These are phyloP conservation scores for Pyrenophora graminea DNA, from an alignment of 2,329 filamentous ascomycete species.

Conservation along the genomic window DNA sequence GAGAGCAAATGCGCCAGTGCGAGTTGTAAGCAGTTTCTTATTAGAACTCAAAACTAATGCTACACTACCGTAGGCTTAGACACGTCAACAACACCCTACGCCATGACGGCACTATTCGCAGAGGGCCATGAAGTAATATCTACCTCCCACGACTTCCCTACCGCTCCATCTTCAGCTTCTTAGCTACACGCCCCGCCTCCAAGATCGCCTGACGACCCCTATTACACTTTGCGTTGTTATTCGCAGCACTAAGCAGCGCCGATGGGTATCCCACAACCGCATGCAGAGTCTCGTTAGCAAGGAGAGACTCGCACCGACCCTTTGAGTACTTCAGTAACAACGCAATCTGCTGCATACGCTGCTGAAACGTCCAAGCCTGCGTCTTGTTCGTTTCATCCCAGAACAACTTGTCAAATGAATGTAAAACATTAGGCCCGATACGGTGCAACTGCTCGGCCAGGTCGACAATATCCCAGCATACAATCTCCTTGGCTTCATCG, in stretches of 20 bases:
- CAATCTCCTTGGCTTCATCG: not conserved
- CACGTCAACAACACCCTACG: no score
- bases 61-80: no score
- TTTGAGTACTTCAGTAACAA: not conserved
- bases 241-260: not conserved
- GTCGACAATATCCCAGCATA: conserved; percentile 6
- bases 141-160: no score
- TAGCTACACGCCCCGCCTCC: not conserved
- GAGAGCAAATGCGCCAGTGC: no score
- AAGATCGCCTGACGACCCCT: not conserved
- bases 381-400: not conserved
- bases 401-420: not conserved
- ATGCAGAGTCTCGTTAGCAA: not conserved
- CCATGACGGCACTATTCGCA: no score
- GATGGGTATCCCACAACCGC: not conserved
- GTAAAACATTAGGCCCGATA: not conserved
- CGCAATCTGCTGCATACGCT: conserved; percentile 1
- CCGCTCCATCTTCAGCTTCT: not conserved
- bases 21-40: no score
- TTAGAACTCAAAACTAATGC: no score
- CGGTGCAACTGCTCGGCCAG: conserved; percentile 3
- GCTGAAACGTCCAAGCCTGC: not conserved
- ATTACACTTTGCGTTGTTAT: conserved; percentile 1
- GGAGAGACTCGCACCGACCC: not conserved
- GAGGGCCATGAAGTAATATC: no score